These are phyloP conservation scores for Globisporangium yorkense DNA, from an alignment of 352 stramenopile species.

Conservation along the genomic window DNA sequence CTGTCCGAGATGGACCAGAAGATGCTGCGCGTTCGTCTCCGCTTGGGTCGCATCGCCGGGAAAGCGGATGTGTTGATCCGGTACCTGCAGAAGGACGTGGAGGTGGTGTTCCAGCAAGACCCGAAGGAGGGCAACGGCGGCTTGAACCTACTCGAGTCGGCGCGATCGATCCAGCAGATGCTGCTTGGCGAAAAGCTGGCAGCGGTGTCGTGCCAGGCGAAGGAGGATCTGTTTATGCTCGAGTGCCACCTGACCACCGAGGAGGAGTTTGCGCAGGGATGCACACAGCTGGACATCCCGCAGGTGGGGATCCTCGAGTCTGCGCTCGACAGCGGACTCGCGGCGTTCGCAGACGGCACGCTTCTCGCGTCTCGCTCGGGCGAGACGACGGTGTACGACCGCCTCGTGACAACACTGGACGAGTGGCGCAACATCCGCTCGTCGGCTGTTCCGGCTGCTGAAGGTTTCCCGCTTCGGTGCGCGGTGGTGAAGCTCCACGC, in stretches of 20 bases:
- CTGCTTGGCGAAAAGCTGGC: slow-evolving; percentile 58
- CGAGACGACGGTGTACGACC: slow-evolving; percentile 47
- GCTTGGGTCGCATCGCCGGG: slow-evolving; percentile 51
- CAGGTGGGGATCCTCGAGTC: slow-evolving; percentile 40
- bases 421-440: slow-evolving; percentile 43
- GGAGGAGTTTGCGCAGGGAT: slow-evolving; percentile 45
- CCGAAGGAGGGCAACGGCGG: slow-evolving; percentile 23
- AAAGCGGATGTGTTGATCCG: slow-evolving; percentile 71
- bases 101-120: slow-evolving; percentile 32
- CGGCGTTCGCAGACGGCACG: slow-evolving; percentile 49
- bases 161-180: slow-evolving; percentile 43
- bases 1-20: slow-evolving; percentile 73
- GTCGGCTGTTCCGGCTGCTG: slow-evolving; percentile 6
- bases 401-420: slow-evolving; percentile 40
- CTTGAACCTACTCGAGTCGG: slow-evolving; percentile 21
- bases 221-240: slow-evolving; percentile 69
- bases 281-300: slow-evolving; percentile 36
- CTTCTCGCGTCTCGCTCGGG: slow-evolving; percentile 32
- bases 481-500: slow-evolving; percentile 61
- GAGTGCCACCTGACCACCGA: slow-evolving; percentile 68
- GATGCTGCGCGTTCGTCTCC: slow-evolving; percentile 61
- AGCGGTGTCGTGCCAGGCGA: slow-evolving; percentile 47
- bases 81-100: slow-evolving; percentile 60
- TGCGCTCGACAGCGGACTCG: slow-evolving; percentile 48
- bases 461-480: slow-evolving; percentile 53